Conservation (phyloP, 768 basidiomycete genomes). For the Megacollybia marginata region DNA sequence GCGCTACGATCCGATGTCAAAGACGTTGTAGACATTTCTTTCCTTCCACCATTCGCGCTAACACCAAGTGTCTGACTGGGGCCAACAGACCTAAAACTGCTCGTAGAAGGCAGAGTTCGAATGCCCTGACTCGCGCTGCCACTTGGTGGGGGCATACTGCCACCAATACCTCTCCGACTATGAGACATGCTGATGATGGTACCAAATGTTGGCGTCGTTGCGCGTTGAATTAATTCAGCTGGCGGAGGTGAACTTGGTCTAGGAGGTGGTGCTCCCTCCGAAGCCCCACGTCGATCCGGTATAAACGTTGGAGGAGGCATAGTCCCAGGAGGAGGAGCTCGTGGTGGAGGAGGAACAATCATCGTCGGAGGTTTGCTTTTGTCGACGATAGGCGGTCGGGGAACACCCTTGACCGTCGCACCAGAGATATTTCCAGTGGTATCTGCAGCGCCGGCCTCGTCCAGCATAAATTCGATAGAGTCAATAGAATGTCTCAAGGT, state of each 20-base stretch:
- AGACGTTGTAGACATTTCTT: constrained; percentile 61
- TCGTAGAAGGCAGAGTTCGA: constrained; percentile 69
- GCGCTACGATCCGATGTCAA: constrained; percentile 63
- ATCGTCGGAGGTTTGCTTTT: constrained; percentile 83
- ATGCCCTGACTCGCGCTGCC: constrained; percentile 36
- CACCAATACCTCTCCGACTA: constrained; percentile 37
- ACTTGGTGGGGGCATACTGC: constrained; percentile 63
- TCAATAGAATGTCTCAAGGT: constrained; percentile 55
- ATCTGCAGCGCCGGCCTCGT: constrained; percentile 23
- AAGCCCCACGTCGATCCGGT: constrained; percentile 42
- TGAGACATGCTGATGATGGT: constrained; percentile 51
- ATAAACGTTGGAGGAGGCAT: constrained; percentile 77
- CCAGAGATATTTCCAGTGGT: constrained; percentile 35
- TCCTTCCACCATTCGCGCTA: constrained; percentile 21
- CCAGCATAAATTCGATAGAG: constrained; percentile 53
- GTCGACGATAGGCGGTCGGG: constrained; percentile 40
- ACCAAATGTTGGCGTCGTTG: constrained; percentile 80
- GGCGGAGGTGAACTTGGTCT: constrained; percentile 92
- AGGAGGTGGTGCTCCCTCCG: constrained; percentile 63
- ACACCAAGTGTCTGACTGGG: not conserved
- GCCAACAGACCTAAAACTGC: constrained; percentile 46
- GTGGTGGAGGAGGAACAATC: constrained; percentile 74
- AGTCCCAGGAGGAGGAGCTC: constrained; percentile 51
- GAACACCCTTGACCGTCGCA: not conserved
- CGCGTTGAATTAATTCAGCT: constrained; percentile 84